phyloP scores from a whole-genome alignment of 2,329 filamentous ascomycete species.

The Scedosporium apiospermum region DNA sequence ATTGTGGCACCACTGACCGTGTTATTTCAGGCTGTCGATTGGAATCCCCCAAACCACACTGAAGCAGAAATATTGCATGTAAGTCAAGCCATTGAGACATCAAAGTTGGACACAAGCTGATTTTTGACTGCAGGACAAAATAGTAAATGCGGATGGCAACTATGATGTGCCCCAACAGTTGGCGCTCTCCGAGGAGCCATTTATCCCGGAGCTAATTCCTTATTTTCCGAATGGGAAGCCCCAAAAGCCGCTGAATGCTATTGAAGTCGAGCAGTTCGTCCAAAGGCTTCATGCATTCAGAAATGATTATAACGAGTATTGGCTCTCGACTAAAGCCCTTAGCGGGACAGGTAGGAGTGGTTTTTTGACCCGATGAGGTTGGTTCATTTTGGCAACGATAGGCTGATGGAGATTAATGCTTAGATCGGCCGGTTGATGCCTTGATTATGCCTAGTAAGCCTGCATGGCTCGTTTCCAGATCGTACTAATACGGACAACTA shows the following conservation, averaged over 20 bases:
- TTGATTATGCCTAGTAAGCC: slow-evolving; percentile 1
- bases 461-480: neutral
- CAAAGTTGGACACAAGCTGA: neutral
- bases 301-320: slow-evolving; percentile 1
- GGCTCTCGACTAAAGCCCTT: neutral
- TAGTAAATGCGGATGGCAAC: slow-evolving; percentile 4
- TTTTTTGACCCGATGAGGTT: neutral
- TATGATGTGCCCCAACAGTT: slow-evolving; percentile 1
- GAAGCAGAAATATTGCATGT: slow-evolving; percentile 1
- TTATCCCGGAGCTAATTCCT: neutral
- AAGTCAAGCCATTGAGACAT: neutral
- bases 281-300: neutral
- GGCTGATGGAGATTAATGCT: neutral
- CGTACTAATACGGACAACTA: neutral
- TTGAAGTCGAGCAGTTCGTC: neutral
- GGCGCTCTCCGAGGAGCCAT: neutral
- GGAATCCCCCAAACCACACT: neutral
- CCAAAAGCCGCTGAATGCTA: neutral
- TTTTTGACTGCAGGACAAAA: neutral
- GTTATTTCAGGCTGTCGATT: neutral
- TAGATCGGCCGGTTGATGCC: slow-evolving; percentile 1
- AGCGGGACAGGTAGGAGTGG: neutral
- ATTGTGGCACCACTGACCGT: neutral
- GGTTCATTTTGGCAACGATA: neutral
- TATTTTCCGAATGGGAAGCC: neutral